Evolutionary conservation across 1,284 basidiomycete species (phyloP), one percentile per base, ranked within the genome.

Genomic region (Trichosporon sp.): DNA sequence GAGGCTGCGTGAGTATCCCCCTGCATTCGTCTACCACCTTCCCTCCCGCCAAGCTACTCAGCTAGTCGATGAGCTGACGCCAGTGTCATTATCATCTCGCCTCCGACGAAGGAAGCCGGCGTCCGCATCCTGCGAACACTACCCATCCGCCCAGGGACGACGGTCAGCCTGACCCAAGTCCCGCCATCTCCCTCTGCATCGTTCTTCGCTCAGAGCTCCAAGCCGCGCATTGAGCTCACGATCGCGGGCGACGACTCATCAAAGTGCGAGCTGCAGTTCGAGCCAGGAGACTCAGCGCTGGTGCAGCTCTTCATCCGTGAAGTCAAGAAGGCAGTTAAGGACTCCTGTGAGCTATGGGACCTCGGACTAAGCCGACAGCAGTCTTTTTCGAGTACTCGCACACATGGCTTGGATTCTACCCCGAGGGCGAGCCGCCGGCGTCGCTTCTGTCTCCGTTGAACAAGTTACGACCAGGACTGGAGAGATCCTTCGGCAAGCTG

Each of bases 221-320:
- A 77, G 61, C 80, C 81, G 26, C 76, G 81, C 32, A 73, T 75
- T 7, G 74, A 70, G 65, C 40, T 75, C 16, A 61, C 70, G 2
- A 56, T 75, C 14, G 90, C 91, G 26, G 26, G 26, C 68, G 90
- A 89, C 56, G 88, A 91, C 19, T 12, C 5, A 4, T 89, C 90
- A 65, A 89, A 89, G 73, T 88, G 89, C 6, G 92, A 91, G 78
- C 84, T 95, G 4, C 91, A 92, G 3, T 91, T 91, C 54, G 89
- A 89, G 14, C 91, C 79, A 0, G 71, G 46, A 10, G 76, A 79
- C 16, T 73, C 77, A 5, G 73, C 71, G 0, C 69, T 74, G 14
- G 79, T 81, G 0, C 78, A 81, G 40, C 65, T 71, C 4, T 61
- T 83, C 21, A 71, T 80, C 14, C 73, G 73, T 35, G 78, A 80